phyloP scores from a whole-genome alignment of 306 rosid genomes.

The Hippophae rhamnoides region DNA sequence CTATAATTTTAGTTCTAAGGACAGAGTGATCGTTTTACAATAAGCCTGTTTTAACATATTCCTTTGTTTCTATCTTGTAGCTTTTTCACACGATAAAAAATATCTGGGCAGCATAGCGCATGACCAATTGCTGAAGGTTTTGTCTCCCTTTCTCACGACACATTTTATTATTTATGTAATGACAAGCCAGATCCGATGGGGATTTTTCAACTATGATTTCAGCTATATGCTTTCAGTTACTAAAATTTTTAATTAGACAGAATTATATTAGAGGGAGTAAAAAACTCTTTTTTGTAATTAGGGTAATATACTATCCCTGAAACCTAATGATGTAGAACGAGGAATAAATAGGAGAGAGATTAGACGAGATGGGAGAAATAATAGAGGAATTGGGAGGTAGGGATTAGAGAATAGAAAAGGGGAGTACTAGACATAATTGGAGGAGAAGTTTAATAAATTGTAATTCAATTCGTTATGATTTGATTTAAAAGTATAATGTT shows the following conservation, averaged over 20 bases:
- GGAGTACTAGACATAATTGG: too few species aligned
- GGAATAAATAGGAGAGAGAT: too few species aligned
- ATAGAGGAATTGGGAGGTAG: too few species aligned
- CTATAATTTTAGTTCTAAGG: not conserved
- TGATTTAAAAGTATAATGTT: too few species aligned
- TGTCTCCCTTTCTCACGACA: slow-evolving; percentile 1
- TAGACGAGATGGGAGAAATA: too few species aligned
- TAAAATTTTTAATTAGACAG: not conserved
- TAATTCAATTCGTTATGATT: too few species aligned
- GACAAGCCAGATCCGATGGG: not conserved
- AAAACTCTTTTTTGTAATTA: too few species aligned
- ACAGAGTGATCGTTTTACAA: not conserved
- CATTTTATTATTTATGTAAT: not conserved
- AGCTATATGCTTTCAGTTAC: not conserved
- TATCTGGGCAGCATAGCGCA: slow-evolving; percentile 80
- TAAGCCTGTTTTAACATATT: slow-evolving; percentile 6
- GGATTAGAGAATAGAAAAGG: too few species aligned
- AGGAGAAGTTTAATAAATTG: too few species aligned
- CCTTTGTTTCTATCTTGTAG: slow-evolving; percentile 32
- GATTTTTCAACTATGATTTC: not conserved
- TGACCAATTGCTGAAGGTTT: slow-evolving; percentile 68
- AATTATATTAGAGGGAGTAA: not conserved
- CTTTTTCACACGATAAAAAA: slow-evolving; percentile 67
- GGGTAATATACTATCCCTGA: too few species aligned
- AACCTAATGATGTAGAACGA: too few species aligned